Percentiles rank a stretch among this genome's conserved stretches.
Evolutionary conservation across 1,284 basidiomycete genomes (phyloP).

Genomic region (Schizophyllum commune): DNA sequence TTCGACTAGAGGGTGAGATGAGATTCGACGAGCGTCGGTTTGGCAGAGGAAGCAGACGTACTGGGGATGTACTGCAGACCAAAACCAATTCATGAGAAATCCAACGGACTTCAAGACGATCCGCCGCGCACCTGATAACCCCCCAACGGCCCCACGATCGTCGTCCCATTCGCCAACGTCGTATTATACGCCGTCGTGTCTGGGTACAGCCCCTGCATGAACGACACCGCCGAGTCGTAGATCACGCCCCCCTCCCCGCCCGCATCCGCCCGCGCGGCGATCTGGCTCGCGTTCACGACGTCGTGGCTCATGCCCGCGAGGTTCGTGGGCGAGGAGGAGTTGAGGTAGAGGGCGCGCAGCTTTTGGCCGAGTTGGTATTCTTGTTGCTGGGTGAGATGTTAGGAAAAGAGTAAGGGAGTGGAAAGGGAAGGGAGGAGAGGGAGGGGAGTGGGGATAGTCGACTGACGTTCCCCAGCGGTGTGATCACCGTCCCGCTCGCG

Average conservation of each 20-base stretch:
- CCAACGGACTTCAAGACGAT: not conserved
- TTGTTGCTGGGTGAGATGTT: constrained; percentile 37
- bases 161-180: constrained; percentile 65
- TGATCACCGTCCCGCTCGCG: constrained; percentile 59
- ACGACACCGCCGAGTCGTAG: constrained; percentile 54
- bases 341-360: constrained; percentile 58
- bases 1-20: constrained; percentile 37
- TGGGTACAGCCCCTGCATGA: constrained; percentile 71
- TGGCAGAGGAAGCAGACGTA: constrained; percentile 23
- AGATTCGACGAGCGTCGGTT: not conserved
- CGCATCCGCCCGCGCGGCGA: constrained; percentile 60
- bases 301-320: constrained; percentile 52
- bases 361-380: constrained; percentile 60
- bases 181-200: constrained; percentile 42
- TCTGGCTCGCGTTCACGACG: constrained; percentile 44
- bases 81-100: not conserved
- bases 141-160: constrained; percentile 55
- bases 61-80: constrained; percentile 48
- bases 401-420: not conserved
- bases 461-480: constrained; percentile 67
- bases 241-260: constrained; percentile 74
- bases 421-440: not conserved
- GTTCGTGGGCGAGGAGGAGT: constrained; percentile 42
- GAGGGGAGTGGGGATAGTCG: not conserved
- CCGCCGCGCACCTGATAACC: constrained; percentile 56